phyloP scores from a whole-genome alignment of 2,329 filamentous ascomycete species.

The Exserohilum rostratum region DNA sequence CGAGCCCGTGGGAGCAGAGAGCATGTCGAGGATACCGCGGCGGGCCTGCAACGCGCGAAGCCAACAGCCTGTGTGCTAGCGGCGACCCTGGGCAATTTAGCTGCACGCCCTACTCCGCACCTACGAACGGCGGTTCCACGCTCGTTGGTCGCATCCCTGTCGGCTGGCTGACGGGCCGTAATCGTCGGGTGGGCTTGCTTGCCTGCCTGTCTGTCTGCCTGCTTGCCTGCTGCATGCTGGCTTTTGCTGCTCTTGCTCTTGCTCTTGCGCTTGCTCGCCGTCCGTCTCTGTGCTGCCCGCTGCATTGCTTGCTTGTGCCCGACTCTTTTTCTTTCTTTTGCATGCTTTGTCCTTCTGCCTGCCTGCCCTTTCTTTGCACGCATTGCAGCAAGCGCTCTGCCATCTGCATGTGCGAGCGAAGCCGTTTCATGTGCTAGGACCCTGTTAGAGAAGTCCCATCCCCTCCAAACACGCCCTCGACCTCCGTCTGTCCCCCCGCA shows the following conservation, averaged over 20 bases:
- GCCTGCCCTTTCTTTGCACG: not conserved
- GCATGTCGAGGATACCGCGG: slow-evolving; percentile 5
- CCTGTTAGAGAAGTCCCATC: slow-evolving; percentile 12
- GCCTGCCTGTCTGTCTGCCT: no score
- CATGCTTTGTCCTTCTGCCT: not conserved
- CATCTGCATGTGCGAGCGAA: slow-evolving; percentile 9
- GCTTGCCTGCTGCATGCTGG: not conserved
- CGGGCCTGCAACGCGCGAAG: slow-evolving; percentile 1
- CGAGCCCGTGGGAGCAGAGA: not conserved
- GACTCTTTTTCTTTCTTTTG: not conserved
- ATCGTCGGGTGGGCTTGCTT: not conserved
- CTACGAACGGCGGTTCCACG: slow-evolving; percentile 12
- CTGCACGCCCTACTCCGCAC: slow-evolving; percentile 13
- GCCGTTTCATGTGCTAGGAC: slow-evolving; percentile 12
- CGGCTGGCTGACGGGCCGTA: not conserved
- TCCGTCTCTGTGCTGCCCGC: not conserved
- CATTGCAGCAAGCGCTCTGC: not conserved
- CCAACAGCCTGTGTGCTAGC: slow-evolving; percentile 10
- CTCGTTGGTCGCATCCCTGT: no score
- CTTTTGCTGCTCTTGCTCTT: not conserved
- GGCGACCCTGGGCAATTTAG: slow-evolving; percentile 16
- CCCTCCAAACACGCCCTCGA: slow-evolving; percentile 6
- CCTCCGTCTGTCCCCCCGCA: slow-evolving; percentile 1
- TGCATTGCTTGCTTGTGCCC: no score
- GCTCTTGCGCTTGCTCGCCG: not conserved